Conservation (phyloP, 495 filamentous ascomycete genomes). For the Penicillium egyptiacum region DNA sequence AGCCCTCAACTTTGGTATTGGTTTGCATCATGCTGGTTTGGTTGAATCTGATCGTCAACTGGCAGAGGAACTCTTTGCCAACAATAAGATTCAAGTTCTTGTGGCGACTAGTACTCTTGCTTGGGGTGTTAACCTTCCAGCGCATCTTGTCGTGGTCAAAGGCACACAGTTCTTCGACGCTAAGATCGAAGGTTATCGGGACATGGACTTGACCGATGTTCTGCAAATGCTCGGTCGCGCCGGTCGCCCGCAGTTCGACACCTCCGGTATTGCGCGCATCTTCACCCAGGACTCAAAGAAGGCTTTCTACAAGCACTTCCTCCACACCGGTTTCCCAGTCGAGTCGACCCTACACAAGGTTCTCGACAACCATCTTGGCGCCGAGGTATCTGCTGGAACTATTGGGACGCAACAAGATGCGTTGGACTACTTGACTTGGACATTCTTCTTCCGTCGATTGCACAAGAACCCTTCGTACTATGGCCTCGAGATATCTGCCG, state of each 20-base stretch:
- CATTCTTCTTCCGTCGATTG: slow-evolving; percentile 95
- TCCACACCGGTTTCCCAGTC: slow-evolving; percentile 97
- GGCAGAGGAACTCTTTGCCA: slow-evolving; percentile 89
- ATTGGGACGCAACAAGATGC: slow-evolving; percentile 94
- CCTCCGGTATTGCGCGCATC: slow-evolving; percentile 90
- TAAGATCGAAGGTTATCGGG: slow-evolving; percentile 95
- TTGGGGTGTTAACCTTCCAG: slow-evolving; percentile 98
- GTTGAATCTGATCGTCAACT: slow-evolving; percentile 91
- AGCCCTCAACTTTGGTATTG: slow-evolving; percentile 93
- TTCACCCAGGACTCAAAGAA: slow-evolving; percentile 98
- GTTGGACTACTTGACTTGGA: slow-evolving; percentile 97
- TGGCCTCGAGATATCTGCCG: slow-evolving; percentile 87
- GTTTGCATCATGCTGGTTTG: slow-evolving; percentile 93
- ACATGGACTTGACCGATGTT: slow-evolving; percentile 99
- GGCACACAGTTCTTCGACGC: slow-evolving; percentile 98
- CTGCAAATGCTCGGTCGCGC: slow-evolving; percentile 97
- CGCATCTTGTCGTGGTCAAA: slow-evolving; percentile 96
- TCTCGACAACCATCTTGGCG: slow-evolving; percentile 93
- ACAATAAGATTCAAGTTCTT: slow-evolving; percentile 97
- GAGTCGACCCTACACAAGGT: slow-evolving; percentile 96
- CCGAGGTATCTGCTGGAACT: slow-evolving; percentile 91
- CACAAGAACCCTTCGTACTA: slow-evolving; percentile 99
- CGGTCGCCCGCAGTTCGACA: slow-evolving; percentile 94
- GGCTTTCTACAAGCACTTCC: slow-evolving; percentile 99
- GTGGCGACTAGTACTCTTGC: slow-evolving; percentile 96